Evolutionary conservation across 352 stramenopile species (phyloP).

Genomic region (Phytophthora quininea): DNA sequence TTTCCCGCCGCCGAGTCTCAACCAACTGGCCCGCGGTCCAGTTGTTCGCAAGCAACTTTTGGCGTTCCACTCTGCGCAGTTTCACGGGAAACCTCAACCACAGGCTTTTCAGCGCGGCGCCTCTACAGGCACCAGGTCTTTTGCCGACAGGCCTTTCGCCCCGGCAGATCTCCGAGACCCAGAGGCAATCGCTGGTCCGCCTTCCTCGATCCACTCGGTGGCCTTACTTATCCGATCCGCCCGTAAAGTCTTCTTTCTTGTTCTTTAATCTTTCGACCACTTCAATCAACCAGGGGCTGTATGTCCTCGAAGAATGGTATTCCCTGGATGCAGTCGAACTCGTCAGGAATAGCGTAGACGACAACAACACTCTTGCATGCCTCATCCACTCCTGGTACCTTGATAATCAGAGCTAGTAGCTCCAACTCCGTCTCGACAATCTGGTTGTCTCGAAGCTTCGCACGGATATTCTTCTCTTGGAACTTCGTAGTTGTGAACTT

Average conservation of each 20-base stretch:
- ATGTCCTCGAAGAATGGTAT: conserved; percentile 15
- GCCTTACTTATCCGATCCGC: not conserved
- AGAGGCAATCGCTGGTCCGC: conserved; percentile 8
- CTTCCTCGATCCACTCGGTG: not conserved
- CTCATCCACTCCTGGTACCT: not conserved
- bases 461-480: conserved; percentile 4
- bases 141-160: conserved; percentile 17
- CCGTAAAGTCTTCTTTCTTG: not conserved
- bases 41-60: conserved; percentile 5
- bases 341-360: not conserved
- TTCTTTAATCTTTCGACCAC: not conserved
- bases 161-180: conserved; percentile 11
- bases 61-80: conserved; percentile 1
- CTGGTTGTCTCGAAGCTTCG: conserved; percentile 1
- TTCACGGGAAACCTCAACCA: not conserved
- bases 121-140: conserved; percentile 24
- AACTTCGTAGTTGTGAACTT: conserved; percentile 1
- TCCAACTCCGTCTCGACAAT: not conserved
- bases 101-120: conserved; percentile 7
- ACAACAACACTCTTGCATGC: not conserved
- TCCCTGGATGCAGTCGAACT: conserved; percentile 1
- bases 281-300: not conserved
- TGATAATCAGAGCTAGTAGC: not conserved
- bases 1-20: not conserved
- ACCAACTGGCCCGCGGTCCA: not conserved